phyloP scores from a whole-genome alignment of 2,329 filamentous ascomycete species.

The Zymoseptoria brevis region DNA sequence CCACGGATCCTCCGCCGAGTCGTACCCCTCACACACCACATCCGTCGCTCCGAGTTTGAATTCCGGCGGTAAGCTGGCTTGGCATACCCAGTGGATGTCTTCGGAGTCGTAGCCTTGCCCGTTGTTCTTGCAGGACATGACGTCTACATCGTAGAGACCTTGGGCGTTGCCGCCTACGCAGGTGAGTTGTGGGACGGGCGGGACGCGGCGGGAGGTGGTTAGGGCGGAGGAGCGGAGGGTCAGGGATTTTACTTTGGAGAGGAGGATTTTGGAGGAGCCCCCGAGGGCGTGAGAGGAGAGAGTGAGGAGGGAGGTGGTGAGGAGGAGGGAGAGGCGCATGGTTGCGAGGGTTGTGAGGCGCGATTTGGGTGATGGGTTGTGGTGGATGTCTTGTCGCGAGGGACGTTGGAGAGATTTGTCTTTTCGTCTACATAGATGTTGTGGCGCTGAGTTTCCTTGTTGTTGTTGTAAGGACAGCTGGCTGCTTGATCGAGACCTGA shows the following conservation, averaged over 20 bases:
- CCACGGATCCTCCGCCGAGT: conserved; percentile 65
- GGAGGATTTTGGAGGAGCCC: conserved; percentile 38
- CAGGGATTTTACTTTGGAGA: conserved; percentile 64
- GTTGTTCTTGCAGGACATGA: conserved; percentile 84
- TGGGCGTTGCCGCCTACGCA: conserved; percentile 60
- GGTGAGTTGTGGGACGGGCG: conserved; percentile 63
- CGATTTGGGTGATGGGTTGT: background rate
- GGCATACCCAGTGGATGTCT: conserved; percentile 88
- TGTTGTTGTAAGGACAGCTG: background rate
- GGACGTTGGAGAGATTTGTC: background rate
- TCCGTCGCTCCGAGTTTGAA: conserved; percentile 78
- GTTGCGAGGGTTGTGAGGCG: background rate
- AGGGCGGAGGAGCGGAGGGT: conserved; percentile 62
- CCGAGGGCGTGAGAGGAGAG: conserved; percentile 1
- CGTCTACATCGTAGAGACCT: conserved; percentile 63
- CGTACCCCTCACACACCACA: conserved; percentile 87
- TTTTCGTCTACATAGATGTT: background rate
- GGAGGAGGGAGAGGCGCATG: conserved; percentile 6
- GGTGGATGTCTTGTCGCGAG: background rate
- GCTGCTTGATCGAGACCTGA: background rate
- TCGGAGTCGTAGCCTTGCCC: conserved; percentile 70
- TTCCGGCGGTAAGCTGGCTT: conserved; percentile 53
- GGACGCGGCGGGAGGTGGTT: conserved; percentile 68
- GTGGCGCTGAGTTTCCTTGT: background rate
- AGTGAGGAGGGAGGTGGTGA: conserved; percentile 1